Percentiles rank a stretch among this genome's conserved stretches.
phyloP scores from a whole-genome alignment of 2,329 filamentous ascomycete species.

The Diaporthe australafricana region DNA sequence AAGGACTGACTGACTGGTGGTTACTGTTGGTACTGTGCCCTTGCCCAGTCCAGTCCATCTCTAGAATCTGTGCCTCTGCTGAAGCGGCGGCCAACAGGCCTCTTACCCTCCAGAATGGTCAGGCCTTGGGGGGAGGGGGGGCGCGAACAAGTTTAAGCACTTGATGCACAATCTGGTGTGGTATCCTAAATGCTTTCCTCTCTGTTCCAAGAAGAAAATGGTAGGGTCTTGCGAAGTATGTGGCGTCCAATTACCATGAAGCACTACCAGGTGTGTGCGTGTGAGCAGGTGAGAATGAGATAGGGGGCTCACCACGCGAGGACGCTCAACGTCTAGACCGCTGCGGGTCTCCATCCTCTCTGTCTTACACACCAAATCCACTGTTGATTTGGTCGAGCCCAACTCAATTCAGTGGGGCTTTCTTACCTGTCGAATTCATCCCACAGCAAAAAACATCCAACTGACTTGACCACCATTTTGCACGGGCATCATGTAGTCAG shows the following conservation, averaged over 20 bases:
- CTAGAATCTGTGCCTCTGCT: not conserved
- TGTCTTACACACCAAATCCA: not conserved
- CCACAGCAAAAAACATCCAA: no score
- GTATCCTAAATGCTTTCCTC: not conserved
- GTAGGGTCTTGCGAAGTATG: not conserved
- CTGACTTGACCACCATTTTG: not conserved
- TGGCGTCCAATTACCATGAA: slow-evolving; percentile 16
- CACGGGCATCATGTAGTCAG: no score
- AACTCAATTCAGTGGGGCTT: slow-evolving; percentile 19
- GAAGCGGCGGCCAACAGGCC: not conserved
- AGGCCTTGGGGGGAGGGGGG: no score
- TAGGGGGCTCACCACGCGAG: not conserved
- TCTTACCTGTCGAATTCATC: no score
- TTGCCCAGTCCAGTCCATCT: not conserved
- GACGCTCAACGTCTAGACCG: not conserved
- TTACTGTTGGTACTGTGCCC: not conserved
- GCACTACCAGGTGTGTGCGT: not conserved
- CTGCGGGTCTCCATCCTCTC: not conserved
- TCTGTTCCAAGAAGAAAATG: not conserved
- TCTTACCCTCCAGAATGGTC: not conserved
- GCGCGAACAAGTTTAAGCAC: not conserved
- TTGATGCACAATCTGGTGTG: not conserved
- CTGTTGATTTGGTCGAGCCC: not conserved
- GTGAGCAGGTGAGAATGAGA: not conserved
- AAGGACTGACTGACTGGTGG: not conserved